Evolutionary conservation across 768 basidiomycete genomes (phyloP), one percentile per base, ranked within the genome.

Genomic region (Amanita molliuscula): DNA sequence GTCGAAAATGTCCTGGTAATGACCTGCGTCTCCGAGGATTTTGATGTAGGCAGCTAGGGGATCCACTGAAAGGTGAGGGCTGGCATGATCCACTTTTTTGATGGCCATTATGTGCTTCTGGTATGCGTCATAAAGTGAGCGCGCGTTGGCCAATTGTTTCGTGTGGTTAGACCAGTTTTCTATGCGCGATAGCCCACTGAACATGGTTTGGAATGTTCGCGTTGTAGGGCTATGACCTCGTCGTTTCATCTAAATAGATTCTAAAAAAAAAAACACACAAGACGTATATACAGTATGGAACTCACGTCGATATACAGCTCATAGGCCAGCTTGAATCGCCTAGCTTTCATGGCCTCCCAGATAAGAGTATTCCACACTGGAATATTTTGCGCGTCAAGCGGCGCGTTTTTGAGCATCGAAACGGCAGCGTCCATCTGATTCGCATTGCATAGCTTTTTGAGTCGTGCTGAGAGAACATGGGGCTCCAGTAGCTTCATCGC

Each of bases 291-390:
- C 41, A 18, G 46, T 20, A 16, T 26, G 3, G n/a, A 31, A 61
- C 69, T 47, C 54, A 90, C 89, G 53, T 92, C 87, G 38, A 68
- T 66, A 61, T 76, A 91, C 28, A 91, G 66, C n/a, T 72, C 61
- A 54, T 81, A 85, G 0, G 76, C 77, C 28, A 84, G 64, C 33
- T 79, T 74, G 59, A 71, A 83, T 37, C 74, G 74, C 52, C 73
- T 64, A 15, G 65, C 75, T 35, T 77, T 73, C 68, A 86, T 67
- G 43, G 76, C 75, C 47, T 80, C 73, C 67, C 75, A 78, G 34
- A 92, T 82, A 56, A 91, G 61, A 2, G 81, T 86, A 55, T 89
- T 89, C 89, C 89, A 92, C 6, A 84, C 80, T 9, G 74, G 70
- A 1, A 77, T 69, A 55, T 88, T 90, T 59, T 87, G 84, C 0